These are phyloP conservation scores for Apiospora rasikravindrae DNA, from an alignment of 2,329 filamentous ascomycete genomes.

Conservation along the genomic window DNA sequence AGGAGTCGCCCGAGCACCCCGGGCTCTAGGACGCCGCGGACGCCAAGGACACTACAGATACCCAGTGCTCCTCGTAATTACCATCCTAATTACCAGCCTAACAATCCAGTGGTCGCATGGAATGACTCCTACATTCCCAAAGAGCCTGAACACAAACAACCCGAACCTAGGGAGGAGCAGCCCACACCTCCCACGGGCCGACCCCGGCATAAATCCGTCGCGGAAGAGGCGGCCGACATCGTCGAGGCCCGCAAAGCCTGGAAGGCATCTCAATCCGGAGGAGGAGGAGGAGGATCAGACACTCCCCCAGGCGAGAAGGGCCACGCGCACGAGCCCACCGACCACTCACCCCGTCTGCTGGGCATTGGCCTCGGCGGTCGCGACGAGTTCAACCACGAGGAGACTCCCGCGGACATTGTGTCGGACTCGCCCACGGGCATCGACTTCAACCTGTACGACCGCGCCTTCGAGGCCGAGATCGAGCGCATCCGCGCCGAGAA, in stretches of 20 bases:
- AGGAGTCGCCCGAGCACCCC: conserved; percentile 44
- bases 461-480: conserved; percentile 86
- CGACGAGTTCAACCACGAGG: conserved; percentile 45
- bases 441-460: conserved; percentile 88
- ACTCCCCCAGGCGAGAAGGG: conserved; percentile 54
- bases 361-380: conserved; percentile 73
- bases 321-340: conserved; percentile 67
- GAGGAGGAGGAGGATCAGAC: conserved; percentile 27
- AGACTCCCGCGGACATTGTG: conserved; percentile 55
- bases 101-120: not conserved
- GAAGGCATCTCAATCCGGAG: conserved; percentile 38
- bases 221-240: conserved; percentile 55
- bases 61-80: conserved; percentile 24
- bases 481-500: conserved; percentile 46
- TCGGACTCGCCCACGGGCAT: conserved; percentile 85
- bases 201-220: conserved; percentile 40
- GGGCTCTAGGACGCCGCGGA: conserved; percentile 43
- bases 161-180: not conserved
- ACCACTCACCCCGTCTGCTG: conserved; percentile 69
- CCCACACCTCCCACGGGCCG: conserved; percentile 29
- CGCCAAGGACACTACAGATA: conserved; percentile 26
- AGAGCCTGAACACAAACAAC: not conserved
- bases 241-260: conserved; percentile 53
- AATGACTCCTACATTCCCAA: not conserved
- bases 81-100: not conserved